Base-by-base conservation (phyloP, 495 filamentous ascomycete genomes). In the Talaromyces borbonicus region DNA sequence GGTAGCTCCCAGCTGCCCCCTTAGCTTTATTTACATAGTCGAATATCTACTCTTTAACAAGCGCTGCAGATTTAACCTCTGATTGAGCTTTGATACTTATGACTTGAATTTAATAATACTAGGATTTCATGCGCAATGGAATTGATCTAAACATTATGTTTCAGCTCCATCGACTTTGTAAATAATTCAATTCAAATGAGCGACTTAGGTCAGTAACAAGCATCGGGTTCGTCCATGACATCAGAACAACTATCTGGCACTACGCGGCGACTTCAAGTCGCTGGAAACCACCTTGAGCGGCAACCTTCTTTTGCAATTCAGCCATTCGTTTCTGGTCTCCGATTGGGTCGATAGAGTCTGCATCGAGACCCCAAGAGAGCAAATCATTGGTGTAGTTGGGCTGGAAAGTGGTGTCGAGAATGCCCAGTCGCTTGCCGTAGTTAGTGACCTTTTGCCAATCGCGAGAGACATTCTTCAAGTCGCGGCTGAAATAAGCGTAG, bases 371-470 rank as follows among this genome's bases (percentile, higher is more conserved):
- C 80, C 80, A 85, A 8, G 63, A 65, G 15, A 85, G 62, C 61
- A 71, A 81, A 44, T 71, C 54, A 49, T 84, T 85, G 55, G 79
- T 83, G 59, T 83, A 83, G 66, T 85, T 85, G 8, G 79, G 68
- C 56, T 65, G 57, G 60, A 83, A 84, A 52, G 49, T 52, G 30
- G 60, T 64, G 39, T 74, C 66, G 14, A 85, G 61, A 35, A 84
- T 73, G 4, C 71, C 78, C 11, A 84, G 66, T 11, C 79, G 67
- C 66, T 83, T 83, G 29, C 79, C 79, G 47, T 85, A 85, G 49
- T 65, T 67, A 33, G 80, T 84, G 22, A 84, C 80, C 69, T 85
- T 85, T 41, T 65, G 58, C 79, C 78, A 84, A 66, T 84, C 80
- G 47, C 79, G 75, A 41, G 57, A 50, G 16, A 85, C 79, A 55